Evolutionary conservation across 306 rosid species (phyloP).

Genomic region (Cucurbita pepo): DNA sequence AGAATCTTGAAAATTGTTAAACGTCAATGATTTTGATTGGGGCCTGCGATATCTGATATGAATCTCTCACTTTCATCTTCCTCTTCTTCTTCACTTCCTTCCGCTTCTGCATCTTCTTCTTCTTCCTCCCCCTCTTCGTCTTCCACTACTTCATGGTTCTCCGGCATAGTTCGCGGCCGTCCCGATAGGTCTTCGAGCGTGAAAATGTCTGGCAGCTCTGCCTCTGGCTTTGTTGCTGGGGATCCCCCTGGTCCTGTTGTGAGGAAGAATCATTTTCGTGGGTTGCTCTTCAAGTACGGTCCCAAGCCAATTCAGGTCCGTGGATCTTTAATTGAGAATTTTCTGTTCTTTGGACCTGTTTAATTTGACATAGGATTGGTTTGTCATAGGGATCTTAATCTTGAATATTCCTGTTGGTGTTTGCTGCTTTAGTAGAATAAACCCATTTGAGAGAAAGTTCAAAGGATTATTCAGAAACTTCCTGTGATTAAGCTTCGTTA

Average conservation of each 20-base stretch:
- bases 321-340: not conserved
- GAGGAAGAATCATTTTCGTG: constrained; percentile 70
- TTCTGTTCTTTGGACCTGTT: not conserved
- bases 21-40: constrained; percentile 8
- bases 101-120: constrained; percentile 16
- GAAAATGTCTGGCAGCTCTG: constrained; percentile 31
- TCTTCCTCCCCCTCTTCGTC: constrained; percentile 31
- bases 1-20: not conserved
- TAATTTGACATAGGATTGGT: not conserved
- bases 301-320: constrained; percentile 84
- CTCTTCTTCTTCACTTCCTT: constrained; percentile 10
- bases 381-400: not conserved
- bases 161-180: constrained; percentile 76
- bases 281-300: constrained; percentile 83
- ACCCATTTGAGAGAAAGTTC: not conserved
- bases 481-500: not conserved
- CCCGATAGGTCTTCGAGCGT: constrained; percentile 24
- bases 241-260: constrained; percentile 36
- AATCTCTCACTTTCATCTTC: constrained; percentile 35
- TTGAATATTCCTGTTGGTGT: not conserved
- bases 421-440: not conserved
- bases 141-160: constrained; percentile 62
- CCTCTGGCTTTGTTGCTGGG: constrained; percentile 2
- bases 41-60: constrained; percentile 20
- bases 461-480: not conserved